Evolutionary conservation across 2,329 filamentous ascomycete species (phyloP), one percentile per base, ranked within the genome.

Genomic region (Talaromyces sp.): DNA sequence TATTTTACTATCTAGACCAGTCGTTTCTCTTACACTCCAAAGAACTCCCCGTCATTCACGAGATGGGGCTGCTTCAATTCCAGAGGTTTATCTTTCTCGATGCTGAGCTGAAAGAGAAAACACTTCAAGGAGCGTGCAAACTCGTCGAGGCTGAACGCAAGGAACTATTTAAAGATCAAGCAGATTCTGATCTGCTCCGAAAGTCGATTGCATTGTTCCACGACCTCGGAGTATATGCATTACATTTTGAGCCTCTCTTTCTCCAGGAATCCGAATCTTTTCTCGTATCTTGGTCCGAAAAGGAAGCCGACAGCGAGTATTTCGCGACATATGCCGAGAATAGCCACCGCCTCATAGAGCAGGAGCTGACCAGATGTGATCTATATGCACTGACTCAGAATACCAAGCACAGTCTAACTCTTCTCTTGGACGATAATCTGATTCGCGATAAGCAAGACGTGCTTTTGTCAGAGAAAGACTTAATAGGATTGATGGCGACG

Each of bases 1-100:
- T 96, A 43, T 98, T 97, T 76, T 96, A 92, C 77, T 99, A 93
- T 70, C 83, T 99, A 65, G 93, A 99, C 72, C 87, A 95, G 64
- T 90, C 92, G 2, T 97, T 92, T 70, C 82, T 99, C 8, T 80
- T 96, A 2, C 87, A 89, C 60, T 86, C 87, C 52, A 86, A 88
- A 66, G 85, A 88, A 24, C 77, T 83, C 38, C 82, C 83, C 10
- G 89, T 89, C 35, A 86, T 99, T 60, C 89, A 93, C 69, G 91
- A 96, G 69, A 87, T 96, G 79, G 86, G 88, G 5, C 86, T 95
- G 59, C 77, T 81, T 14, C 83, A 91, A 62, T 99, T 98, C 72
- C 85, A 90, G 58, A 83, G 77, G 9, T 73, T 79, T 53, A 77
- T 89, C 35, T 86, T 87, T 66, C 77, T 80, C 35, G 78, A 86